Percentiles rank a stretch among this genome's conserved stretches.
Evolutionary conservation across 2,329 filamentous ascomycete species (phyloP).

Genomic region (Pseudogymnoascus sp.): DNA sequence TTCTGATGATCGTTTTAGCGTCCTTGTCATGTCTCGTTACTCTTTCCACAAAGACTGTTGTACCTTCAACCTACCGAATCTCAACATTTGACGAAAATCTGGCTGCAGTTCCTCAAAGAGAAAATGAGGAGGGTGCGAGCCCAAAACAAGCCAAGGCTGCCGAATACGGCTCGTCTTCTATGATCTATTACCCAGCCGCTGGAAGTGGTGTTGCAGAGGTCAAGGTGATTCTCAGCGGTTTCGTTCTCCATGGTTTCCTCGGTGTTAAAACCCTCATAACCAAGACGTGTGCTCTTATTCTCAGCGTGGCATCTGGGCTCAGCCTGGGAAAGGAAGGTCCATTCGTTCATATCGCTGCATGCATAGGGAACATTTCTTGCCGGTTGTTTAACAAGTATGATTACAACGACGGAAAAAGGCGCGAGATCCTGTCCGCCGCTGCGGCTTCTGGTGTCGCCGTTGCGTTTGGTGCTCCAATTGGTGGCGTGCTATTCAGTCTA

Average conservation of each 20-base stretch:
- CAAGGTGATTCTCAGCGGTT: constrained; percentile 94
- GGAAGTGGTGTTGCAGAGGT: constrained; percentile 96
- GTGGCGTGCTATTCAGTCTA: constrained; percentile 83
- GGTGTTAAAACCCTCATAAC: constrained; percentile 78
- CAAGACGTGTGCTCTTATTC: constrained; percentile 73
- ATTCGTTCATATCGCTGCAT: constrained; percentile 95
- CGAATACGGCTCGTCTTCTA: constrained; percentile 46
- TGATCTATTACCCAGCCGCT: constrained; percentile 92
- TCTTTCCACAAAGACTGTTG: constrained; percentile 83
- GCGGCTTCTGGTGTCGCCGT: constrained; percentile 89
- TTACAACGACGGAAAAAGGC: constrained; percentile 83
- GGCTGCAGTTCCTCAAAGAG: constrained; percentile 49
- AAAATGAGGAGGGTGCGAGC: constrained; percentile 34
- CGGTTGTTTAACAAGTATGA: constrained; percentile 93
- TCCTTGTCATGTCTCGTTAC: constrained; percentile 69
- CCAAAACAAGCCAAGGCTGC: constrained; percentile 19
- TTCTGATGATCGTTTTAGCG: constrained; percentile 62
- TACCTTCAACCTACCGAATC: constrained; percentile 79
- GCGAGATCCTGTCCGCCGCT: constrained; percentile 87
- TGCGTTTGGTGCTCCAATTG: constrained; percentile 84
- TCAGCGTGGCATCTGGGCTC: constrained; percentile 86
- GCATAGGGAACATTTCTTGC: constrained; percentile 90
- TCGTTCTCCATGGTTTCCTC: constrained; percentile 91
- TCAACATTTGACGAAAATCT: constrained; percentile 90
- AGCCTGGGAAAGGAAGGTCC: constrained; percentile 89